A percentile compares a stretch with the other conserved stretches of the same genome.
These are phyloP conservation scores for Malus hybrid DNA, from an alignment of 331 rosid genomes.

Conservation along the genomic window DNA sequence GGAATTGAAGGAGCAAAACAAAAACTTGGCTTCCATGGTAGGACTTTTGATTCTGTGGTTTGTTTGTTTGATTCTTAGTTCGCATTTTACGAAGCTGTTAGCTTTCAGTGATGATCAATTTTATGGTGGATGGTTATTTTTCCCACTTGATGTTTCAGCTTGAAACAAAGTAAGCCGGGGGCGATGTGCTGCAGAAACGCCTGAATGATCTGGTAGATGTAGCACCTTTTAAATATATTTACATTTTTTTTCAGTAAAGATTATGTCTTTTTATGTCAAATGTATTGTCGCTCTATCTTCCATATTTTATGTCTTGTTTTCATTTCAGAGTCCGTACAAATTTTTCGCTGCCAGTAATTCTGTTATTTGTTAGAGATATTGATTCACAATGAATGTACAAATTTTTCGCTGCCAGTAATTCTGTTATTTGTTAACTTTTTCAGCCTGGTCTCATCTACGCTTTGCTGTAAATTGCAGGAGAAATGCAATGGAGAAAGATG, in stretches of 20 bases:
- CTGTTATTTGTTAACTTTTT: neutral
- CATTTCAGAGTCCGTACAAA: neutral
- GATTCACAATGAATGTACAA: neutral
- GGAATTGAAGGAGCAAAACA: conserved; percentile 60
- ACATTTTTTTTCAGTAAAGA: neutral
- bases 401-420: too few relatives aligned
- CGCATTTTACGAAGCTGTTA: neutral
- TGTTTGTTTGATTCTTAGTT: neutral
- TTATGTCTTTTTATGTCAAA: neutral
- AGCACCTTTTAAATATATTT: neutral
- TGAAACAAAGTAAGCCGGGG: conserved; percentile 51
- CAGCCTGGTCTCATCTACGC: neutral
- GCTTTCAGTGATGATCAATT: neutral
- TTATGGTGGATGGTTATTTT: conserved; percentile 11
- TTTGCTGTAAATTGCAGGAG: conserved; percentile 39
- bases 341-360: too few relatives aligned
- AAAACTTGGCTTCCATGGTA: conserved; percentile 46
- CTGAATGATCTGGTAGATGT: conserved; percentile 57
- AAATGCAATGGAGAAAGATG: conserved; percentile 95
- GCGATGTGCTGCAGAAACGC: conserved; percentile 46
- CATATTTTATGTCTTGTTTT: neutral
- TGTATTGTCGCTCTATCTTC: neutral
- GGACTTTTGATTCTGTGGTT: neutral
- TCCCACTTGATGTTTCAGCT: conserved; percentile 44
- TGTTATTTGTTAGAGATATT: too few relatives aligned